Conservation (phyloP, 2,329 filamentous ascomycete species). For the Hypoxylon sp. region DNA sequence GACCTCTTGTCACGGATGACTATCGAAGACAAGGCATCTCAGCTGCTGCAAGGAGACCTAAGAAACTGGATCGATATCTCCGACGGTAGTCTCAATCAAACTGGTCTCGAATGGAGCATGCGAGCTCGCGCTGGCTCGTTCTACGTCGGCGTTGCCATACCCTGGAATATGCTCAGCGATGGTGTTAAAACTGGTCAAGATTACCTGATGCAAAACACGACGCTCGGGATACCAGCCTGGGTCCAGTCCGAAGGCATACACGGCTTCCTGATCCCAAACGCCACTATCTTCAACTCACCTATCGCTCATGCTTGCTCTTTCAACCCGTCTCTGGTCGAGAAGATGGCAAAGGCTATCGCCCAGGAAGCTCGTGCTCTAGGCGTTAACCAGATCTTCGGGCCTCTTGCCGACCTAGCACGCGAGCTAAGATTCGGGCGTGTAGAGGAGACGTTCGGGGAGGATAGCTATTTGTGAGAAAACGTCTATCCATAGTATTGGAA, state of each 20-base stretch:
- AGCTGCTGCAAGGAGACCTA: slow-evolving; percentile 78
- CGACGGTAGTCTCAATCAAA: slow-evolving; percentile 75
- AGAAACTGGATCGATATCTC: slow-evolving; percentile 81
- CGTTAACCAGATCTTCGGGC: slow-evolving; percentile 80
- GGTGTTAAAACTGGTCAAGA: slow-evolving; percentile 77
- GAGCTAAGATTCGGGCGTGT: slow-evolving; percentile 80
- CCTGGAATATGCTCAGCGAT: slow-evolving; percentile 73
- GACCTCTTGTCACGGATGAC: slow-evolving; percentile 82
- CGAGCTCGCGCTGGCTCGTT: slow-evolving; percentile 75
- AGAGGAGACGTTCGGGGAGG: slow-evolving; percentile 81
- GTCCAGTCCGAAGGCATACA: slow-evolving; percentile 83
- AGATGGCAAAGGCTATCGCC: slow-evolving; percentile 77
- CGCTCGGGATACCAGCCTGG: slow-evolving; percentile 78
- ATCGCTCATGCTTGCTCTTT: slow-evolving; percentile 81
- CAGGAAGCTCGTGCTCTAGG: slow-evolving; percentile 76
- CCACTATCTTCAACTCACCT: slow-evolving; percentile 84
- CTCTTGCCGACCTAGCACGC: slow-evolving; percentile 78
- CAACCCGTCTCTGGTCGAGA: slow-evolving; percentile 73
- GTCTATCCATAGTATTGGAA: not conserved
- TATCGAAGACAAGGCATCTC: slow-evolving; percentile 79
- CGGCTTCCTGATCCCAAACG: slow-evolving; percentile 78
- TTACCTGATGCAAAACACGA: slow-evolving; percentile 76
- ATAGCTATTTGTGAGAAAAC: slow-evolving; percentile 68
- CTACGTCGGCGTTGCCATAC: slow-evolving; percentile 78
- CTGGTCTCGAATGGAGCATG: slow-evolving; percentile 77